phyloP scores from a whole-genome alignment of 257 asterid species.

The Eustoma russellianum region DNA sequence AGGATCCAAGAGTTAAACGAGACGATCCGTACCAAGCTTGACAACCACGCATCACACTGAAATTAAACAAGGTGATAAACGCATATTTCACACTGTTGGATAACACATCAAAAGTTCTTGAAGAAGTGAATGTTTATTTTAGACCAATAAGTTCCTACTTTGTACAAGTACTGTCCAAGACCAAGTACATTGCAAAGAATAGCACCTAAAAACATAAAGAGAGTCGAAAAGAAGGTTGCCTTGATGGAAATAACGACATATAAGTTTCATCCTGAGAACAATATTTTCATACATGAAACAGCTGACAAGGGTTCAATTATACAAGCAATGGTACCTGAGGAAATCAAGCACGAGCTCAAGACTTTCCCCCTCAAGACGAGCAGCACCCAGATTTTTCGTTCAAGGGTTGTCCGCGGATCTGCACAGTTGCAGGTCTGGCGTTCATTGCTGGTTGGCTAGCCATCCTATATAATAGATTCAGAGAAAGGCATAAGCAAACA shows the following conservation, averaged over 20 bases:
- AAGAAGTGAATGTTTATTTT: no score
- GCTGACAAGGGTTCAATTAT: constrained; percentile 17
- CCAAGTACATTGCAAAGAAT: constrained; percentile 42
- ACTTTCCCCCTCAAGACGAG: constrained; percentile 37
- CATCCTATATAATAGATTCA: constrained; percentile 38
- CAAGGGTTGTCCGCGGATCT: constrained; percentile 78
- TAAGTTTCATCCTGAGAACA: constrained; percentile 1
- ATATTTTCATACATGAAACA: constrained; percentile 18
- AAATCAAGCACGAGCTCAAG: constrained; percentile 3
- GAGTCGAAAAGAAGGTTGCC: not conserved
- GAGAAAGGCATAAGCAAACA: not conserved
- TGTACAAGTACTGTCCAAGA: constrained; percentile 35
- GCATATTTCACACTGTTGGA: no score
- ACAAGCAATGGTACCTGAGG: constrained; percentile 18
- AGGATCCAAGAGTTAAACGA: no score
- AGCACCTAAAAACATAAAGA: constrained; percentile 16
- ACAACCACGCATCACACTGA: no score
- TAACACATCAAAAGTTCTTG: no score
- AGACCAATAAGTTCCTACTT: constrained; percentile 27
- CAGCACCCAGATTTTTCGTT: constrained; percentile 84
- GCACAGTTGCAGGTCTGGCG: constrained; percentile 74
- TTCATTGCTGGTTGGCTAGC: constrained; percentile 76
- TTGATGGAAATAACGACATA: no score
- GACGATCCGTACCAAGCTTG: no score
- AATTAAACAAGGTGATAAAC: no score